Base-by-base conservation (phyloP, 176 grass and related monocot genomes). In the Oryza punctata region DNA sequence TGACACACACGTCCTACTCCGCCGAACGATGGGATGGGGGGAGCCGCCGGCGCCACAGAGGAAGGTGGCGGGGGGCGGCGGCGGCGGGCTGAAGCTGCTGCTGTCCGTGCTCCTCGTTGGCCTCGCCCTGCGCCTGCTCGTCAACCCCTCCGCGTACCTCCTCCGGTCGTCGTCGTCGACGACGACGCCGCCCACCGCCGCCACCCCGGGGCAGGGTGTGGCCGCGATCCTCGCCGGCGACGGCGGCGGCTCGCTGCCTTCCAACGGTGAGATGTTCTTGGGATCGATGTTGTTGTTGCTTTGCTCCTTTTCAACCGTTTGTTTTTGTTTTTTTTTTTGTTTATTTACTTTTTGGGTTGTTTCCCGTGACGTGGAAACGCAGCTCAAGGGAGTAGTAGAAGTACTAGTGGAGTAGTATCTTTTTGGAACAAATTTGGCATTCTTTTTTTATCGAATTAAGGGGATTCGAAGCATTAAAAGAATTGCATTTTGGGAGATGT, bases 61-160 rank as follows among this genome's bases (percentile, higher is more conserved):
- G 73, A 87, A 75, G 77, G 71, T 7, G 69, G 66, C 3, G 13
- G 57, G 7, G 60, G 37, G 40, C 9, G 38, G 37, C 6, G 45
- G 50, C 15, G 65, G 71, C 59, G 74, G 80, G 41, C 64, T 92
- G 37, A 94, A 92, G 87, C 28, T 92, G 70, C 38, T 90, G 26
- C 59, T 85, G 65, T 33, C 73, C 59, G 70, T 78, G 64, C 67
- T 90, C 75, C 74, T 92, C 82, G 78, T 66, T 10, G 90, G 93
- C 82, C 46, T 94, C 70, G 86, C 90, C 19, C 73, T 90, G 24
- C 43, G 85, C 19, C 82, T 94, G 78, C 79, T 94, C 59, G 86
- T 82, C 70, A 83, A 69, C 32, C 78, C 40, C 32, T 45, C 82
- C 8, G 68, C 68, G 28, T 68, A 73, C 74, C 26, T 78, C 79